Evolutionary conservation across 2,329 filamentous ascomycete genomes (phyloP), one percentile per base, ranked within the genome.

Genomic region (Apiospora kogelbergensis): DNA sequence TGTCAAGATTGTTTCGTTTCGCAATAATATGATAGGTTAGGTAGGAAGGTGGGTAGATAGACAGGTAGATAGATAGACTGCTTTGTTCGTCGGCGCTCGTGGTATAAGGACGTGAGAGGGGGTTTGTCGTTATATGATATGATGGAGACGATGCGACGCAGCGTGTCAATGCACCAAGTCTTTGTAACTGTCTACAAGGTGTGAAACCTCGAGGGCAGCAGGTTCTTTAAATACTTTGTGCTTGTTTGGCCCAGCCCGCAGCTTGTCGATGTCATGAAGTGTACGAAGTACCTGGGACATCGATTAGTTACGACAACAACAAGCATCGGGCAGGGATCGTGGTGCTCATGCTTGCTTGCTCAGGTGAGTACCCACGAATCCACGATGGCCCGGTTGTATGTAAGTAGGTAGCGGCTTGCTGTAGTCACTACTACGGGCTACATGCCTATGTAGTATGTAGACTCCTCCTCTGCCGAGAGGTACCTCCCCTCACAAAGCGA

Each of bases 221-320:
- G 53, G 53, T 37, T 60, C 26, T 60, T 60, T 60, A 60, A 60
- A 60, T 60, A 60, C 53, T 60, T 60, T 60, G 53, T 37, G 53
- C 30, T 60, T 37, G 53, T 60, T 60, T 60, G 30, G 53, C 53
- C 53, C 53, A 60, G 53, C 37, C 53, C 53, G 30, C 53, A 30
- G 53, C 53, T 37, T 60, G 53, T 60, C 53, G 53, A 60, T 60
- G 53, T 60, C 53, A 60, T 60, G 53, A 60, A 60, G 33, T 60
- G 53, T 60, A 60, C 53, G 26, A 60, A 37, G 53, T 60, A 60
- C 53, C 69, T 64, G 67, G 64, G 63, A 63, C 64, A 64, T 67
- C 46, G n/a, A 67, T 69, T 70, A 68, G 69, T 53, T 68, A 70
- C 69, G 65, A 64, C 64, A 68, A 68, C 63, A 30, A 68, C 63